Conservation (phyloP, 2,329 filamentous ascomycete species). For the Cladophialophora psammophila region DNA sequence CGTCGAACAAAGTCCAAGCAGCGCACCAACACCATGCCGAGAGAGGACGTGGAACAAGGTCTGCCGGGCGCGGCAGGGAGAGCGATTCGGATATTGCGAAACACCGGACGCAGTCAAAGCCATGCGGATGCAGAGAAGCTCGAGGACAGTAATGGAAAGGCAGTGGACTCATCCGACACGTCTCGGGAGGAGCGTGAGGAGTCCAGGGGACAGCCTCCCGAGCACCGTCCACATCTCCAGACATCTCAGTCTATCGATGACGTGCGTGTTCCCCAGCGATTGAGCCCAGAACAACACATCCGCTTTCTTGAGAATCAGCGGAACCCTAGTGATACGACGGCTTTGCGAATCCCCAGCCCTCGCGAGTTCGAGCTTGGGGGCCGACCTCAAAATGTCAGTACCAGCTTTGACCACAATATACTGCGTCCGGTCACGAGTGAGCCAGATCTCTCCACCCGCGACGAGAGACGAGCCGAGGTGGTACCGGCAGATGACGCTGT, state of each 20-base stretch:
- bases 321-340: constrained; percentile 72
- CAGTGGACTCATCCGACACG: constrained; percentile 35
- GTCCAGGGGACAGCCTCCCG: constrained; percentile 38
- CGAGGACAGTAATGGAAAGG: constrained; percentile 36
- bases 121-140: constrained; percentile 22
- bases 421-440: constrained; percentile 39
- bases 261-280: constrained; percentile 60
- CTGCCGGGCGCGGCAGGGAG: constrained; percentile 41
- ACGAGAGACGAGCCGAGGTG: constrained; percentile 21
- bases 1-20: constrained; percentile 66
- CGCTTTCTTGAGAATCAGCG: constrained; percentile 86
- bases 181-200: constrained; percentile 13
- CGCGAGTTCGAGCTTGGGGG: constrained; percentile 86
- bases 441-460: constrained; percentile 40
- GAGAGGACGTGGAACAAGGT: constrained; percentile 46
- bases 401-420: constrained; percentile 50
- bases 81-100: constrained; percentile 44
- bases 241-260: constrained; percentile 48
- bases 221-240: constrained; percentile 52
- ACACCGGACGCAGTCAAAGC: constrained; percentile 29
- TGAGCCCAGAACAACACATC: constrained; percentile 79
- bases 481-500: constrained; percentile 15
- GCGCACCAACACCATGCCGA: constrained; percentile 57
- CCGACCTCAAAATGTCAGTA: constrained; percentile 67
- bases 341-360: constrained; percentile 88